These are phyloP conservation scores for Aspergillus awamori DNA, from an alignment of 2,329 filamentous ascomycete species.

Conservation along the genomic window DNA sequence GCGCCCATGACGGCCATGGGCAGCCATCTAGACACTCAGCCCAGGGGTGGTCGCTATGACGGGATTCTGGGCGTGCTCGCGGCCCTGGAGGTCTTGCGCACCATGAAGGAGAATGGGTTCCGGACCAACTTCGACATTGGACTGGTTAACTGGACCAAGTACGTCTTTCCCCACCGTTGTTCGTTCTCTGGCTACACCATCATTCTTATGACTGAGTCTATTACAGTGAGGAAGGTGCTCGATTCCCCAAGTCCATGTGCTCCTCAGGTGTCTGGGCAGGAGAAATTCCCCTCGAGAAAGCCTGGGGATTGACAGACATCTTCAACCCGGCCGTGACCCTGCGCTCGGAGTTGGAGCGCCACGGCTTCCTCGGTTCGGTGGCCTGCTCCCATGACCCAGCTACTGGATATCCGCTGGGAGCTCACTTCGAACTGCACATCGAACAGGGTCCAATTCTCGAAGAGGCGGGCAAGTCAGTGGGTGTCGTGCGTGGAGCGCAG, in stretches of 20 bases:
- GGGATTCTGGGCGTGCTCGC: constrained; percentile 72
- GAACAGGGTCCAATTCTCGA: constrained; percentile 77
- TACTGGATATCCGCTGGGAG: constrained; percentile 63
- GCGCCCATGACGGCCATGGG: constrained; percentile 52
- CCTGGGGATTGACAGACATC: constrained; percentile 62
- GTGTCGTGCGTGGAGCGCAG: constrained; percentile 69
- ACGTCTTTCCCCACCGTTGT: constrained; percentile 40
- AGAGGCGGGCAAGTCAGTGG: constrained; percentile 60
- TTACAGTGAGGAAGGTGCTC: constrained; percentile 71
- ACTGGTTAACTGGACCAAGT: constrained; percentile 61
- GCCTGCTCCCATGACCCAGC: constrained; percentile 51
- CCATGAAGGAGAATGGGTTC: constrained; percentile 66
- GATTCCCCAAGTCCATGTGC: constrained; percentile 74
- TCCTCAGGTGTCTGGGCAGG: constrained; percentile 75
- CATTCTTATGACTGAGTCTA: no score
- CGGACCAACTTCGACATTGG: constrained; percentile 69
- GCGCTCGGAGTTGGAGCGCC: constrained; percentile 65
- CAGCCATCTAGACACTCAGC: constrained; percentile 37
- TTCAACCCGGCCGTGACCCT: constrained; percentile 59
- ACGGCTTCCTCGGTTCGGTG: constrained; percentile 65
- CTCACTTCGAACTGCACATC: constrained; percentile 80
- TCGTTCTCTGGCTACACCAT: no score
- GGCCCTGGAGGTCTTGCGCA: constrained; percentile 68
- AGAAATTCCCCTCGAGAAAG: constrained; percentile 60
- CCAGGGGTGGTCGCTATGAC: constrained; percentile 60